Base-by-base conservation (phyloP, 78 protist genomes). In the Dictyostelium firmibasis region DNA sequence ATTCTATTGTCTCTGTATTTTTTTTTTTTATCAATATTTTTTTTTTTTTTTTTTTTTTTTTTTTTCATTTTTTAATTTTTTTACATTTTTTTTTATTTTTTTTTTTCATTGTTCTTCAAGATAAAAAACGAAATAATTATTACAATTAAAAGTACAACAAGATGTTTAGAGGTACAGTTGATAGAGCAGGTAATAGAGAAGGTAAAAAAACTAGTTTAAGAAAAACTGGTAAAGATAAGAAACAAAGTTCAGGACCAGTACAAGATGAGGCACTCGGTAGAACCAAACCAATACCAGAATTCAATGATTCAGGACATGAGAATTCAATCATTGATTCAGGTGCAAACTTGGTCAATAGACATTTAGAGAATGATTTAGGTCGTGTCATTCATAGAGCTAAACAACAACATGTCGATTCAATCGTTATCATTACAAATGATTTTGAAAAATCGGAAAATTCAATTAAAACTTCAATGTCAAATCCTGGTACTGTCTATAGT, bases 191-290 rank as follows among this genome's bases (percentile, higher is more conserved):
- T 75, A 74, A 23, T 25, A 86, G 84, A 86, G 92, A 76, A 36
- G 92, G 92, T 27, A 86, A 86, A 72, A 86, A 86, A 31, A 86
- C 92, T 0, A 75, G 84, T 86, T 36, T 86, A 16, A 86, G 84
- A 86, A 86, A 86, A 18, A 86, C 92, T 53, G 92, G 92, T 25
- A 86, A 86, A 57, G 84, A 86, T 57, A 86, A 86, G 33, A 86
- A 86, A 64, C 27, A 13, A 33, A 72, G 67, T 53, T 86, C 92
- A 23, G 62, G 76, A 64, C 14, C 3, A 6, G 60, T 29, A 0
- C 47, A 31, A 36, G 77, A 76, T 14, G 76, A 86, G 6, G 23
- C 31, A 18, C 25, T 76, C 8, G 14, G 14, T 43, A 43, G 67
- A 25, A 43, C 41, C 1, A 78, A 78, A 78, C 67, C 62, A 36